phyloP scores from a whole-genome alignment of 2,329 filamentous ascomycete genomes.

The Fusarium mangiferae region DNA sequence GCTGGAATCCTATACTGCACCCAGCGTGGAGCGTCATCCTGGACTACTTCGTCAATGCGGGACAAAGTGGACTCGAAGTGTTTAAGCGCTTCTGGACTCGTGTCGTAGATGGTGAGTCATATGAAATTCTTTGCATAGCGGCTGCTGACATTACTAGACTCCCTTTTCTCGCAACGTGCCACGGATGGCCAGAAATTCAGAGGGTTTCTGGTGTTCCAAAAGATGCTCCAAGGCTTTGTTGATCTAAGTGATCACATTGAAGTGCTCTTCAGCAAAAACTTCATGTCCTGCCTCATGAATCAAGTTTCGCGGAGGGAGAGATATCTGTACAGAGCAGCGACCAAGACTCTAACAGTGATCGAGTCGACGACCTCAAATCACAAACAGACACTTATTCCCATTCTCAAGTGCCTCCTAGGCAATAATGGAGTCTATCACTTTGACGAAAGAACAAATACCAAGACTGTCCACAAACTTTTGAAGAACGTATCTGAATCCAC shows the following conservation, averaged over 20 bases:
- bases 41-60: slow-evolving; percentile 58
- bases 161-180: slow-evolving; percentile 82
- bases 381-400: slow-evolving; percentile 61
- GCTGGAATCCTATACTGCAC: slow-evolving; percentile 82
- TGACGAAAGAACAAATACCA: slow-evolving; percentile 86
- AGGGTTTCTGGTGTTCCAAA: slow-evolving; percentile 88
- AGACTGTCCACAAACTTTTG: slow-evolving; percentile 81
- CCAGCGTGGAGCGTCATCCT: slow-evolving; percentile 90
- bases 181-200: slow-evolving; percentile 92
- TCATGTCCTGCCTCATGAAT: slow-evolving; percentile 84
- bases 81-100: slow-evolving; percentile 88
- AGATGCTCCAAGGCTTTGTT: slow-evolving; percentile 69
- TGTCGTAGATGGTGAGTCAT: slow-evolving; percentile 82
- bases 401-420: slow-evolving; percentile 76
- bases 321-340: slow-evolving; percentile 81
- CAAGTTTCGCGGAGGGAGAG: slow-evolving; percentile 79
- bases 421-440: slow-evolving; percentile 80
- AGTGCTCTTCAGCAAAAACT: slow-evolving; percentile 81
- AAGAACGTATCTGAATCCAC: slow-evolving; percentile 67
- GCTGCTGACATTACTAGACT: slow-evolving; percentile 65
- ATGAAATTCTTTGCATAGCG: no score
- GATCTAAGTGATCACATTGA: slow-evolving; percentile 59
- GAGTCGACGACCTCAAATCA: slow-evolving; percentile 71
- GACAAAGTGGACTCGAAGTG: slow-evolving; percentile 52
- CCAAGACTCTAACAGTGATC: slow-evolving; percentile 78